phyloP scores from a whole-genome alignment of 2,329 filamentous ascomycete species.

The Fusarium cyanostomum region DNA sequence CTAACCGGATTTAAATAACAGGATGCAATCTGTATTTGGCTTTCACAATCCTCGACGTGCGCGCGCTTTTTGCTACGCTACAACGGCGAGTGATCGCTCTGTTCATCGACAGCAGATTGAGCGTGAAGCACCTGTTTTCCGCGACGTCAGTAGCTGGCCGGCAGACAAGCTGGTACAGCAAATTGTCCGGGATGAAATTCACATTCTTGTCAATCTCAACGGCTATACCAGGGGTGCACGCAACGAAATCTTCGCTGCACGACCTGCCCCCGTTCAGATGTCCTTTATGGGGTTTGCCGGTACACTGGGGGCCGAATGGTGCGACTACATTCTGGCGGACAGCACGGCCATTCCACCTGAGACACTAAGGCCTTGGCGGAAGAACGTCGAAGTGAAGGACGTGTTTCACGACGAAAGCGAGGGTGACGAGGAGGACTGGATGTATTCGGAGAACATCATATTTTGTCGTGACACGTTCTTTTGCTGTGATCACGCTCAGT shows the following conservation, averaged over 20 bases:
- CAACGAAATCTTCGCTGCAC: conserved; percentile 95
- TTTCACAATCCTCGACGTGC: conserved; percentile 79
- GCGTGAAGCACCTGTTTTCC: conserved; percentile 87
- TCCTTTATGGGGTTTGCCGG: conserved; percentile 99
- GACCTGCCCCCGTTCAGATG: conserved; percentile 97
- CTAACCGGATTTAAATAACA: conserved; percentile 40
- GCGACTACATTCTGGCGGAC: conserved; percentile 95
- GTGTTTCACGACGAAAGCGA: conserved; percentile 72
- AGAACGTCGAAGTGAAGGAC: conserved; percentile 79
- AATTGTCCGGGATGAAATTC: conserved; percentile 87
- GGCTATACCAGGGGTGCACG: conserved; percentile 96
- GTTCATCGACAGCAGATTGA: conserved; percentile 93
- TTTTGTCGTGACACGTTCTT: conserved; percentile 97
- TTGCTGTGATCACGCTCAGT: conserved; percentile 96
- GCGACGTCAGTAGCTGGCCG: conserved; percentile 87
- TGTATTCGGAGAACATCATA: conserved; percentile 97
- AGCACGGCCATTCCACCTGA: conserved; percentile 83
- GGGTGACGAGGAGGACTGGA: conserved; percentile 79
- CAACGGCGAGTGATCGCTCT: conserved; percentile 89
- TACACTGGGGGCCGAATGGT: conserved; percentile 96
- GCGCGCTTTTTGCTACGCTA: conserved; percentile 94
- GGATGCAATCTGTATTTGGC: conserved; percentile 98
- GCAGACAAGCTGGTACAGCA: conserved; percentile 85
- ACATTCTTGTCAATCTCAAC: conserved; percentile 97
- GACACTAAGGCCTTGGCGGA: conserved; percentile 82